These are phyloP conservation scores for Scedosporium apiospermum DNA, from an alignment of 2,329 filamentous ascomycete species.

Conservation along the genomic window DNA sequence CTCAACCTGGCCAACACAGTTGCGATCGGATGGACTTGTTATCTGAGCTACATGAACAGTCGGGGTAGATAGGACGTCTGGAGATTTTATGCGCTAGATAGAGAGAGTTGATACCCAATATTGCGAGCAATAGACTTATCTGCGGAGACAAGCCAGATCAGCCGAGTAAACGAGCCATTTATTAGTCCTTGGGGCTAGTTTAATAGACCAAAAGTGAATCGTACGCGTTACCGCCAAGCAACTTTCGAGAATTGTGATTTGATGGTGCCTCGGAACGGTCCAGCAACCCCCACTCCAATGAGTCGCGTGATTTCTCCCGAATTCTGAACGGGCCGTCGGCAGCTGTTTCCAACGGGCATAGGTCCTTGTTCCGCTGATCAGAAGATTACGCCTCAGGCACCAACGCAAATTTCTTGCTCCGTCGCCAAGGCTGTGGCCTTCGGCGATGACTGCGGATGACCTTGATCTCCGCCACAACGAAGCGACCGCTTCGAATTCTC, in stretches of 20 bases:
- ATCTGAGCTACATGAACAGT: slow-evolving; percentile 53
- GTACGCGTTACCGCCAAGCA: background rate
- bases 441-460: slow-evolving; percentile 6
- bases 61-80: slow-evolving; percentile 15
- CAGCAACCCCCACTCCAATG: background rate
- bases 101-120: background rate
- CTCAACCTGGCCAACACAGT: slow-evolving; percentile 82
- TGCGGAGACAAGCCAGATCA: slow-evolving; percentile 3
- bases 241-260: background rate
- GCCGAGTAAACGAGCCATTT: background rate
- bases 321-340: background rate
- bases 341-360: background rate
- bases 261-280: background rate
- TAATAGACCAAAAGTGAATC: background rate
- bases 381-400: slow-evolving; percentile 9
- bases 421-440: slow-evolving; percentile 5
- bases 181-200: no score
- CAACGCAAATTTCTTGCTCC: slow-evolving; percentile 7
- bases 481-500: slow-evolving; percentile 7
- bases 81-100: background rate
- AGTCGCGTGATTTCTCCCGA: background rate
- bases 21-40: slow-evolving; percentile 57
- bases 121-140: background rate
- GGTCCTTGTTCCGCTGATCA: background rate
- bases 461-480: slow-evolving; percentile 10